Conservation (phyloP, 495 filamentous ascomycete genomes). For the Tetracladium marchalianum region DNA sequence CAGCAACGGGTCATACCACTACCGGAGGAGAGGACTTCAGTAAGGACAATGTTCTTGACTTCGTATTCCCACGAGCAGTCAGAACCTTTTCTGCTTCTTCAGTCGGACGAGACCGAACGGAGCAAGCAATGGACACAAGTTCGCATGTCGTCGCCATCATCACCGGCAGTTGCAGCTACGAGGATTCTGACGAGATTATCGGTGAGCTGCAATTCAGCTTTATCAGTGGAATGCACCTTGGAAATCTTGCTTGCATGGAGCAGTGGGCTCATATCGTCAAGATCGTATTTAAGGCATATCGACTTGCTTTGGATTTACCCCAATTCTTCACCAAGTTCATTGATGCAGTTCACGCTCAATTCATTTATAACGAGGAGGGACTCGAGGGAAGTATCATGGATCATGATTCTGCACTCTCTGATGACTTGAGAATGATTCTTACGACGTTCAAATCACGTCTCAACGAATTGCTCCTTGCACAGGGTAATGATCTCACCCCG, state of each 20-base stretch:
- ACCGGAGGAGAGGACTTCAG: conserved; percentile 9
- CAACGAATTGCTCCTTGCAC: conserved; percentile 23
- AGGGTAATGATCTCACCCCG: conserved; percentile 19
- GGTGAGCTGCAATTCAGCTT: conserved; percentile 85
- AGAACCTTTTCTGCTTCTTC: conserved; percentile 60
- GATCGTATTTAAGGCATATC: conserved; percentile 59
- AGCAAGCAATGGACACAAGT: conserved; percentile 52
- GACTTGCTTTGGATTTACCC: conserved; percentile 45
- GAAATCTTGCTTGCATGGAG: conserved; percentile 76
- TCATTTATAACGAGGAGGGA: conserved; percentile 57
- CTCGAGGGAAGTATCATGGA: conserved; percentile 49
- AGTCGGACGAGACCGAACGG: conserved; percentile 61
- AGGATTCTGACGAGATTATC: conserved; percentile 47
- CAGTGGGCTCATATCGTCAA: conserved; percentile 77
- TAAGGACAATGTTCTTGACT: conserved; percentile 31
- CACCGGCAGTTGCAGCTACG: conserved; percentile 23
- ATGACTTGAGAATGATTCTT: conserved; percentile 26
- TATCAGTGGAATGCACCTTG: conserved; percentile 67
- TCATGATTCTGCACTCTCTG: conserved; percentile 27
- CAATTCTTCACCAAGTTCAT: conserved; percentile 52
- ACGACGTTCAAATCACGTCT: conserved; percentile 33
- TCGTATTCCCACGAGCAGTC: conserved; percentile 41
- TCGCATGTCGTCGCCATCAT: conserved; percentile 22
- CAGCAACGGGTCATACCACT: too few relatives aligned
- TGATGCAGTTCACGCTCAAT: conserved; percentile 54